Evolutionary conservation across 1,284 basidiomycete species (phyloP), one percentile per base, ranked within the genome.

Genomic region (Xerocomus amazonicus): DNA sequence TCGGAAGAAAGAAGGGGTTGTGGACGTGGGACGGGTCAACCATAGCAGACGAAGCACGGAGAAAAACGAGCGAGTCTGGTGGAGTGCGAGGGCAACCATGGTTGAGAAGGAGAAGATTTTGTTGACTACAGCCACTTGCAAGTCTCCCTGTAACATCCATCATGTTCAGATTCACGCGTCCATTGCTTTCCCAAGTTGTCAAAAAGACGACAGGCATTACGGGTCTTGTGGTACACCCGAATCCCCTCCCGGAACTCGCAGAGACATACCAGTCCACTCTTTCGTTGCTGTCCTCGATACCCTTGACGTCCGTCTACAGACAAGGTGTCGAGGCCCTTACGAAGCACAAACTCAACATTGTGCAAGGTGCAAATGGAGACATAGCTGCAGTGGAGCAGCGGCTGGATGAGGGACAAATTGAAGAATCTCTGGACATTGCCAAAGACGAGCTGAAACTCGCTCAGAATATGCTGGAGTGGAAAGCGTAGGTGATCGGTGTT

Each of bases 381-480:
- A 70, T 91, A 50, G 66, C 72, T 35, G 70, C 74, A 12, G 87
- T 79, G 13, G 94, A 97, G 74, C 80, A 76, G 60, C 77, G 83
- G 67, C 62, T 94, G 45, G 78, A 84, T 39, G 81, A 87, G 65
- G 88, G 90, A 0, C 81, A 90, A 57, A 86, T 94, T 47, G 92
- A 96, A 72, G 81, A 93, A 68, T 80, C 89, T 34, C 62, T 99
- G 55, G 77, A 84, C 60, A 84, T 92, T 71, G 95, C 94, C 4
- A 70, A 86, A 59, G 87, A 90, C 58, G 96, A 99, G 73, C 74
- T 91, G 52, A 75, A 72, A 45, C 74, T 98, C 39, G 89, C 80
- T 2, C 76, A 76, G 34, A 91, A 92, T 73, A 92, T 98, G 88
- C 66, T 87, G 23, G 90, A 96, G 66, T 98, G 92, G 92, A 97